A percentile compares a stretch with the other conserved stretches of the same genome.
Evolutionary conservation across 176 grass and related monocot species (phyloP).

Genomic region (Aegilops bicornis): DNA sequence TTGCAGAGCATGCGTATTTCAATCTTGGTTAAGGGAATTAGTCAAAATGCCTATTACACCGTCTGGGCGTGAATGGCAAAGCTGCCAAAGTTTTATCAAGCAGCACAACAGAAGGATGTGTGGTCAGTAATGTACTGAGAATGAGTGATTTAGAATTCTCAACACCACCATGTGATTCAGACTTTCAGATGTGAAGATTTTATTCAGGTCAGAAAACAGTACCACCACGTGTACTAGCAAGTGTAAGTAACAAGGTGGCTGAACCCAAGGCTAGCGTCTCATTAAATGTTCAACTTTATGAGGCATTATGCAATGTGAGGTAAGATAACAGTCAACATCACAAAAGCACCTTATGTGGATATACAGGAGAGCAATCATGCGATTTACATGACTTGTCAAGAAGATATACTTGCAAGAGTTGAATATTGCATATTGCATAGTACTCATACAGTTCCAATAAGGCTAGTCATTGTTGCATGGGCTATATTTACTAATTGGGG

Average conservation of each 20-base stretch:
- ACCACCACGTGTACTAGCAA: neutral
- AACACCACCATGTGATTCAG: too few species aligned
- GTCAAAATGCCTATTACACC: neutral
- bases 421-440: neutral
- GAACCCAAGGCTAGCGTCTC: neutral
- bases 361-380: neutral
- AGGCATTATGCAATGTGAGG: neutral
- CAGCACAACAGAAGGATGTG: too few species aligned
- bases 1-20: neutral
- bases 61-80: neutral
- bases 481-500: neutral
- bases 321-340: neutral
- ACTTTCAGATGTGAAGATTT: too few species aligned
- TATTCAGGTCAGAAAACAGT: too few species aligned
- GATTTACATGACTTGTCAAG: neutral
- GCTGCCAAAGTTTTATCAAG: neutral
- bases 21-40: neutral
- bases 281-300: neutral
- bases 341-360: neutral
- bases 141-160: too few species aligned
- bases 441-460: neutral
- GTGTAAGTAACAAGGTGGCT: neutral
- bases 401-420: neutral
- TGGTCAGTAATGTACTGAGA: too few species aligned
- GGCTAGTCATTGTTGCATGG: neutral